A percentile compares a stretch with the other conserved stretches of the same genome.
phyloP scores from a whole-genome alignment of 2,329 filamentous ascomycete genomes.

The Cytospora chrysosperma region DNA sequence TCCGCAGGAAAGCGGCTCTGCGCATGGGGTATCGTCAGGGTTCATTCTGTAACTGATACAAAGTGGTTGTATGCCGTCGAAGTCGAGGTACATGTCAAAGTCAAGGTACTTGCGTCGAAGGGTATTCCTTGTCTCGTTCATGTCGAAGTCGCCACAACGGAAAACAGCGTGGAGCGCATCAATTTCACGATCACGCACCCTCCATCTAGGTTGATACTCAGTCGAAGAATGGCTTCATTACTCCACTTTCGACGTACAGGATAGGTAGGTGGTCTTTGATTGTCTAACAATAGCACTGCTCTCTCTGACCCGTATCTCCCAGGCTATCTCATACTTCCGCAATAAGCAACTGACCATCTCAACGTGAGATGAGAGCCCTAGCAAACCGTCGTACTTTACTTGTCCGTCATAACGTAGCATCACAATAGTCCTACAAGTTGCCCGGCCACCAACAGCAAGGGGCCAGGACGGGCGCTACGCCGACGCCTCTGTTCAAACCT shows the following conservation, averaged over 20 bases:
- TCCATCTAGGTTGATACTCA: neutral
- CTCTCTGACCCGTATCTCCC: neutral
- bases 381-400: neutral
- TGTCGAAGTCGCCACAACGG: neutral
- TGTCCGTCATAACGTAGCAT: neutral
- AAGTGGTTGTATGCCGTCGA: neutral
- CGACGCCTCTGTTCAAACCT: slow-evolving; percentile 20
- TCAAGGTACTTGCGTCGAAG: neutral
- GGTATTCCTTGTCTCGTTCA: neutral
- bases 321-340: neutral
- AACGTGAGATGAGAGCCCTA: neutral
- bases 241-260: neutral
- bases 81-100: neutral
- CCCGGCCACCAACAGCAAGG: neutral
- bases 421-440: neutral
- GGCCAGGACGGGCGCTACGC: neutral
- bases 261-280: neutral
- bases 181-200: neutral
- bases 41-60: slow-evolving; percentile 16
- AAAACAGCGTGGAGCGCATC: neutral
- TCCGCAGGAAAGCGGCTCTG: neutral
- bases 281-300: neutral
- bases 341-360: neutral
- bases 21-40: neutral
- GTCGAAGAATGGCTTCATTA: neutral